A percentile compares a stretch with the other conserved stretches of the same genome.
phyloP scores from a whole-genome alignment of 441 rosid species.

The Pelargonium fulgidum region DNA sequence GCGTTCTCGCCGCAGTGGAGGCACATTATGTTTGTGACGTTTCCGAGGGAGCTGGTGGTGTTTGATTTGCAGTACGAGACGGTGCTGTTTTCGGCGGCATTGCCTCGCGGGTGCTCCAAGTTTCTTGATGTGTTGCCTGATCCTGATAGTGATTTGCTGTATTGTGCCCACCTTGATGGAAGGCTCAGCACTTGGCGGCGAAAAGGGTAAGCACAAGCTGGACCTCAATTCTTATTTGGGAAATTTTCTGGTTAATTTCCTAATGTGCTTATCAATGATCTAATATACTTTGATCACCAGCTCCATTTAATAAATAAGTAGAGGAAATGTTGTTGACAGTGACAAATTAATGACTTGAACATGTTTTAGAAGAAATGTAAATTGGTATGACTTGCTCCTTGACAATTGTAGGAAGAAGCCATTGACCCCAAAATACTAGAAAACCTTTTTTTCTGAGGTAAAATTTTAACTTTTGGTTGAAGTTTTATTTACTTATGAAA shows the following conservation, averaged over 20 bases:
- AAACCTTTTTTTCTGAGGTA: too few relatives aligned
- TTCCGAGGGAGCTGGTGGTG: constrained; percentile 83
- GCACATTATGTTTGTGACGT: constrained; percentile 64
- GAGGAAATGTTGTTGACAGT: neutral
- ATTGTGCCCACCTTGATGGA: constrained; percentile 86
- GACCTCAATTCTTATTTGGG: neutral
- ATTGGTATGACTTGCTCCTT: too few relatives aligned
- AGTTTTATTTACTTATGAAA: too few relatives aligned
- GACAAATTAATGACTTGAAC: too few relatives aligned
- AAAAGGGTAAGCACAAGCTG: constrained; percentile 55
- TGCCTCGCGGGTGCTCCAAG: constrained; percentile 84
- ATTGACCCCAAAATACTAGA: too few relatives aligned
- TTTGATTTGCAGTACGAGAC: constrained; percentile 85
- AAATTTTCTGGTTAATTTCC: neutral
- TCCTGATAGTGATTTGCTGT: constrained; percentile 66
- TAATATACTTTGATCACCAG: neutral
- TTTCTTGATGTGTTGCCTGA: constrained; percentile 82
- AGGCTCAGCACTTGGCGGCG: constrained; percentile 89
- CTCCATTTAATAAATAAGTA: neutral
- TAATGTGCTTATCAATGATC: neutral
- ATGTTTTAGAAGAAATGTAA: too few relatives aligned
- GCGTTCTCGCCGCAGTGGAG: constrained; percentile 86
- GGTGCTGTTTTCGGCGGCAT: constrained; percentile 43
- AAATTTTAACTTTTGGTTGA: too few relatives aligned
- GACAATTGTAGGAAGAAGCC: too few relatives aligned